A percentile compares a stretch with the other conserved stretches of the same genome.
Evolutionary conservation across 2,329 filamentous ascomycete genomes (phyloP).

Genomic region (Alternaria novae-zelandiae): DNA sequence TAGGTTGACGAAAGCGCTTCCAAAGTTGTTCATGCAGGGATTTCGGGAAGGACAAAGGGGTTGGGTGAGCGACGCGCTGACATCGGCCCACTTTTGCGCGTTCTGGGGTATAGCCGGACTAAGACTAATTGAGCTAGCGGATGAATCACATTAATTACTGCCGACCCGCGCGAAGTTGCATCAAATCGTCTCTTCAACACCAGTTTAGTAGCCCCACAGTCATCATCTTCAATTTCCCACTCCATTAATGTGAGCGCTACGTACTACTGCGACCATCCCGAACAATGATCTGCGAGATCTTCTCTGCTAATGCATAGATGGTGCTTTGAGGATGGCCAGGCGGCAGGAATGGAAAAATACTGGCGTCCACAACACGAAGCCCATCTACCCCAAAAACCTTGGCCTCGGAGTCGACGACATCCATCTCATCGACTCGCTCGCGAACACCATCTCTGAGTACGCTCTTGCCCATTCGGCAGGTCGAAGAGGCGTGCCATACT

Average conservation of each 20-base stretch:
- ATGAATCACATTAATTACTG: background rate
- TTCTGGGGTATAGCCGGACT: background rate
- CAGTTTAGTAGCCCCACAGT: background rate
- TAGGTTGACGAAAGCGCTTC: background rate
- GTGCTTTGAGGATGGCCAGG: constrained; percentile 45
- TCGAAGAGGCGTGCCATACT: constrained; percentile 30
- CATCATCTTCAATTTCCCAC: background rate
- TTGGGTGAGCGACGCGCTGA: background rate
- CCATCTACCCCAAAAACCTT: constrained; percentile 44
- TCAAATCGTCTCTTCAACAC: background rate
- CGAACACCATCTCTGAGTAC: background rate
- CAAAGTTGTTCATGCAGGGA: background rate
- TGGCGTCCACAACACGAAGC: constrained; percentile 45
- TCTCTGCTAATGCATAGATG: constrained; percentile 29
- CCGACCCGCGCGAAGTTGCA: background rate
- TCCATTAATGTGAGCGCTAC: background rate
- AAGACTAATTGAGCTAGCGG: background rate
- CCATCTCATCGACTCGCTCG: constrained; percentile 27
- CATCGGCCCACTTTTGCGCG: background rate
- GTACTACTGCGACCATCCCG: background rate
- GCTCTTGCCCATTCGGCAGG: constrained; percentile 34
- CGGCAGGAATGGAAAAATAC: constrained; percentile 39
- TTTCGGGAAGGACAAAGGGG: background rate
- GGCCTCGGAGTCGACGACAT: constrained; percentile 44
- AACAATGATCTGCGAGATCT: constrained; percentile 18